Base-by-base conservation (phyloP, 2,329 filamentous ascomycete species). In the Diaporthe vexans region DNA sequence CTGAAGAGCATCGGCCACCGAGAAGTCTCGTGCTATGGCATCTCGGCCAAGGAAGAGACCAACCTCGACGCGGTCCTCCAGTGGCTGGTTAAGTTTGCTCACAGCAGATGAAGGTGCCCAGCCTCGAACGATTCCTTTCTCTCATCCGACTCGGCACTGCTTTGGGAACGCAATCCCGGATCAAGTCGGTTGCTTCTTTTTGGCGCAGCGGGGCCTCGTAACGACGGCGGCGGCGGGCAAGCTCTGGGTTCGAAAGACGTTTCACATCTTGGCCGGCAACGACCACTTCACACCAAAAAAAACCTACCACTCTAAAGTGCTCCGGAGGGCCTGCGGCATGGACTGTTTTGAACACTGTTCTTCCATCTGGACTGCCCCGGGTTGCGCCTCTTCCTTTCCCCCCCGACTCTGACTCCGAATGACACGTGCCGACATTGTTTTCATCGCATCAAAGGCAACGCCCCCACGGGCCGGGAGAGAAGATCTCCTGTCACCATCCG, bases 1-100 rank as follows among this genome's bases (percentile, higher is more conserved):
- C 89, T 99, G 74, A 97, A 97, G 83, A 91, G 91, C 78, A 95
- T 99, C 82, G 94, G 92, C 75, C 93, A 95, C 80, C 94, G 97
- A 72, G 97, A 99, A 84, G 96, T 99, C 79, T 98, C 95, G 86
- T 98, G 97, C 86, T 99, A 99, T 84, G 96, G 96, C 76, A 98
- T 99, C 86, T 98, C 95, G 83, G 97, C 96, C 76, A 98, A 98
- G 85, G 96, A 98, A 83, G 97, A 99, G 86, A 99, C 96, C 74
- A 99, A 99, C 85, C 91, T 99, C 77, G 96, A 99, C 81, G 97
- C 96, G 9, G 97, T 99, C 70, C 88, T 99, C 80, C 94, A 98
- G 83, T 99, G 97, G 94, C 88, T 99, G 82, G 96, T 99, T 83
- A 96, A 95, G 78, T 94, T 94, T 83, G 93, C 95, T 77, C 74